Evolutionary conservation across 192 early-diverging fungal genomes (phyloP), one percentile per base, ranked within the genome.

Genomic region (Oehlia diaphana): DNA sequence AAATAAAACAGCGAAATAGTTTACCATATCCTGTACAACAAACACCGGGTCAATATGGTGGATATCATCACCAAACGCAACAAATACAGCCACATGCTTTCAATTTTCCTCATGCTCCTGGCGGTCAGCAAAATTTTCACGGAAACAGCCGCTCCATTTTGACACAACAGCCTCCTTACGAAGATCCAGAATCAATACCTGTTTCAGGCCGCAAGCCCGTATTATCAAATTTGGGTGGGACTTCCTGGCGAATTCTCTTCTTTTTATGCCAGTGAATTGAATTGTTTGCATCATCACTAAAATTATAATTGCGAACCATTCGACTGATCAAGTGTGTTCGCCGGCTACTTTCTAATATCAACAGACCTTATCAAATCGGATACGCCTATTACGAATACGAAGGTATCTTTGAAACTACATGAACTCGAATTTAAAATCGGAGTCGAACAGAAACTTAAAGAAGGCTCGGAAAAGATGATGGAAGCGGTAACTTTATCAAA

Each of bases 381-480:
- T n/a, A 89, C 91, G 19, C 87, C 89, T 16, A 83, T 92, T 82
- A 91, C 90, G 8, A 88, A 83, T n/a, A 89, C 91, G 63, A 92
- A 92, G 84, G 89, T 94, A 58, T 92, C 92, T 50, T 85, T 93
- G 81, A 96, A 96, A 84, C 87, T 98, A 26, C 90, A 91, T 49
- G 95, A 97, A 84, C 88, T 97, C 42, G 91, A 92, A 49, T 93
- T 91, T 81, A 98, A 98, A 85, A 90, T 99, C 19, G 94, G 96
- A 72, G 92, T 99, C 26, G 98, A 99, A 87, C 92, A 89, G 80
- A 96, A 97, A 85, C 91, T 99, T n/a, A 88, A 92, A 79, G 93
- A 90, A 39, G 96, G 94, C 39, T 93, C 92, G 13, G 90, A 95
- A 80, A 86, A 90, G 63, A 91, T 97, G 79, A 84, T 77, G 14